A percentile compares a stretch with the other conserved stretches of the same genome.
Conservation (phyloP, 805 yeast genomes). For the Yarrowia sp. region DNA sequence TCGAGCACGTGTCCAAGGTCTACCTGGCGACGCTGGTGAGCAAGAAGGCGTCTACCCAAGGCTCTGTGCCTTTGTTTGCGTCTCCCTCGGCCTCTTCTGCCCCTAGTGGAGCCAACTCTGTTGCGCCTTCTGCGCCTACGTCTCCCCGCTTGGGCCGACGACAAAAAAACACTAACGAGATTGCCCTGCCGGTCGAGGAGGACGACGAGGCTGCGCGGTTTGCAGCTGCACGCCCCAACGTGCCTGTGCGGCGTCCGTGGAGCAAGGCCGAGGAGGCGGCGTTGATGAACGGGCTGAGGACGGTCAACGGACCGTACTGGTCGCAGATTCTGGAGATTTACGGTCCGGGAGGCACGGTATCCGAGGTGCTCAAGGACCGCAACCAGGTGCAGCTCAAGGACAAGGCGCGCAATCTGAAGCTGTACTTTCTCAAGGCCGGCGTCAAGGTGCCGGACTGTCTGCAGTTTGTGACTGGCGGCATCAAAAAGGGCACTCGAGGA, state of each 20-base stretch:
- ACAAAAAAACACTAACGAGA: background rate
- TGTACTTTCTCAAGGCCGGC: constrained; percentile 74
- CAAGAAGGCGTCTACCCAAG: background rate
- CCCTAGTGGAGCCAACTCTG: background rate
- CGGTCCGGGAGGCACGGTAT: constrained; percentile 89
- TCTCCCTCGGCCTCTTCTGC: background rate
- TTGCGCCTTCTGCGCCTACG: background rate
- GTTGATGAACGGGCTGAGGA: constrained; percentile 70
- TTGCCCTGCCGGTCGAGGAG: background rate
- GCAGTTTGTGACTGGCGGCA: constrained; percentile 81
- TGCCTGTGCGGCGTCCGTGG: constrained; percentile 65
- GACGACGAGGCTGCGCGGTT: constrained; percentile 15
- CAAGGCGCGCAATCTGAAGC: constrained; percentile 94
- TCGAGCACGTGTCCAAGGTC: constrained; percentile 63
- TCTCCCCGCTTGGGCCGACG: background rate
- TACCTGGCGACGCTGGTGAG: constrained; percentile 1
- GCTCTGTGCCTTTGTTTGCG: background rate
- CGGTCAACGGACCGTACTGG: constrained; percentile 88
- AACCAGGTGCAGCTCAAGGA: constrained; percentile 92
- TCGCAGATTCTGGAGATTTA: constrained; percentile 81
- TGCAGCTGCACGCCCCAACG: constrained; percentile 31
- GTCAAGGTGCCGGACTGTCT: constrained; percentile 77
- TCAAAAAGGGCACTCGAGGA: constrained; percentile 31
- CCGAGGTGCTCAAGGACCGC: constrained; percentile 81
- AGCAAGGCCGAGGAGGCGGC: constrained; percentile 85